A percentile compares a stretch with the other conserved stretches of the same genome.
Conservation (phyloP, 169 alveolate genomes). For the Cryptosporidium tyzzeri region DNA sequence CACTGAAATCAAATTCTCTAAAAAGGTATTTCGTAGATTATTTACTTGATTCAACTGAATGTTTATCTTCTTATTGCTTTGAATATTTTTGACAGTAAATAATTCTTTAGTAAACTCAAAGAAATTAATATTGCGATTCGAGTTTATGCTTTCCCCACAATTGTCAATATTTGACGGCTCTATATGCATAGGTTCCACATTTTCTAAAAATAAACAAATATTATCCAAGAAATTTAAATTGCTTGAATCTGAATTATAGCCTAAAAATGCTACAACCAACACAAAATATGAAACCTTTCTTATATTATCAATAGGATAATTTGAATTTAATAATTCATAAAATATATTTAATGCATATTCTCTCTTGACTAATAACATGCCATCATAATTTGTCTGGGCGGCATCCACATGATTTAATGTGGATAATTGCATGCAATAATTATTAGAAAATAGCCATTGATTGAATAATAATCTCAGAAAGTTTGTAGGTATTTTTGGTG, state of each 20-base stretch:
- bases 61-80: slow-evolving; percentile 28
- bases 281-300: slow-evolving; percentile 29
- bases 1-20: slow-evolving; percentile 4
- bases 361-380: neutral
- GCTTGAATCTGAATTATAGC: neutral
- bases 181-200: neutral
- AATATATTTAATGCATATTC: slow-evolving; percentile 56
- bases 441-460: slow-evolving; percentile 28
- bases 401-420: neutral
- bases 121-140: neutral
- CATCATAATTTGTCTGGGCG: neutral
- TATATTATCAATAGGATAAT: slow-evolving; percentile 21
- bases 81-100: slow-evolving; percentile 6
- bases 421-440: slow-evolving; percentile 17
- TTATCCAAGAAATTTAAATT: slow-evolving; percentile 8
- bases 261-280: slow-evolving; percentile 2
- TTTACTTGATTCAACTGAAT: neutral
- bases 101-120: slow-evolving; percentile 18
- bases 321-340: slow-evolving; percentile 21
- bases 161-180: neutral
- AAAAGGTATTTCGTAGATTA: neutral
- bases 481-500: slow-evolving; percentile 27
- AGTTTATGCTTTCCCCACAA: neutral
- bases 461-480: slow-evolving; percentile 40
- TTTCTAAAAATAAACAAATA: slow-evolving; percentile 24